phyloP scores from a whole-genome alignment of 2,329 filamentous ascomycete genomes.

The Aspergillus sp. region DNA sequence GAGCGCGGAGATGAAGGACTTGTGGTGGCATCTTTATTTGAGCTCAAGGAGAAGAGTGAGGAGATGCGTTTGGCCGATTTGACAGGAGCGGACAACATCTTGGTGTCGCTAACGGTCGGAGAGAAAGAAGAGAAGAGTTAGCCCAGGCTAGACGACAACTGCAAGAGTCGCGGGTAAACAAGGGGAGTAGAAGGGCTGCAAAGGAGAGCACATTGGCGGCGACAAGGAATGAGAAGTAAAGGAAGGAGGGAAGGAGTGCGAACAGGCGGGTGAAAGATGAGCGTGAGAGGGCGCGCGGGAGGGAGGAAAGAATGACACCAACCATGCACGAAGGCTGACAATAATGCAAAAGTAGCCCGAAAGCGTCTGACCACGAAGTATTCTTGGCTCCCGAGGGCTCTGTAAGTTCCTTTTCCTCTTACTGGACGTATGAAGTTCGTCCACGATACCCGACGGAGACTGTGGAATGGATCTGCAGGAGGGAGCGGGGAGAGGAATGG shows the following conservation, averaged over 20 bases:
- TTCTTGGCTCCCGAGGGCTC: neutral
- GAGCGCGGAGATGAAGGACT: constrained; percentile 30
- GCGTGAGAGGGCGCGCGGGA: constrained; percentile 1
- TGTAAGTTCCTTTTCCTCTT: constrained; percentile 1
- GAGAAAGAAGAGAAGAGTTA: neutral
- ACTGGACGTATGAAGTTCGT: constrained; percentile 8
- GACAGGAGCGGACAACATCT: constrained; percentile 42
- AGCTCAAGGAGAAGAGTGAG: constrained; percentile 45
- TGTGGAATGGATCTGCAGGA: constrained; percentile 40
- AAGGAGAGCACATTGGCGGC: neutral
- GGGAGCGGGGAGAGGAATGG: constrained; percentile 22
- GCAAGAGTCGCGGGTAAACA: neutral
- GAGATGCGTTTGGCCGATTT: constrained; percentile 48
- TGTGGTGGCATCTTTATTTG: constrained; percentile 32
- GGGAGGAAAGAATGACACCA: constrained; percentile 21
- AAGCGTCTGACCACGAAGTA: neutral
- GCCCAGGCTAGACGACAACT: neutral
- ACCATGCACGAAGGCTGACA: constrained; percentile 17
- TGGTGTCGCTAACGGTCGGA: constrained; percentile 9
- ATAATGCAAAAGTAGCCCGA: constrained; percentile 1
- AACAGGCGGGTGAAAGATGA: neutral
- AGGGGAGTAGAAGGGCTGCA: neutral
- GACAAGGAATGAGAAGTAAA: constrained; percentile 8
- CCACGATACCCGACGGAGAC: constrained; percentile 11
- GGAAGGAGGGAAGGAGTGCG: constrained; percentile 7